Evolutionary conservation across 116 monocot genomes (phyloP).

Genomic region (Posidonia oceanica): DNA sequence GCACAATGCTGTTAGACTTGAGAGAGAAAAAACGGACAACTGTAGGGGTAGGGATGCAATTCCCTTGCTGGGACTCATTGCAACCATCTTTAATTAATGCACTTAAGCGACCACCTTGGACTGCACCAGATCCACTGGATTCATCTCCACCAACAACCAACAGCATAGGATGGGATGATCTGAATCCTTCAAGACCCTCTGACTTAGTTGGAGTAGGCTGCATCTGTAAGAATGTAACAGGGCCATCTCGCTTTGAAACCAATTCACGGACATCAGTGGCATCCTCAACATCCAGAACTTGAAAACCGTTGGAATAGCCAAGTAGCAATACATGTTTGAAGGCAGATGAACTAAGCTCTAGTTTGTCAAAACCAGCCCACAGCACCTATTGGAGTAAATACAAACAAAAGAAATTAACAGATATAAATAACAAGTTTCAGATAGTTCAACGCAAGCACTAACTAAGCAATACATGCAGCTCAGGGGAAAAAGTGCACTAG

Average conservation of each 20-base stretch:
- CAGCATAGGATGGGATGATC: slow-evolving; percentile 76
- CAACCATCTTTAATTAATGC: slow-evolving; percentile 57
- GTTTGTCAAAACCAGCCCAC: slow-evolving; percentile 87
- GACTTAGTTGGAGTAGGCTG: slow-evolving; percentile 56
- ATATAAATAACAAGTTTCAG: no score
- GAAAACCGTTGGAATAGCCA: slow-evolving; percentile 94
- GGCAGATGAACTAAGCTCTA: slow-evolving; percentile 53
- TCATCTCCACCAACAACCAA: slow-evolving; percentile 90
- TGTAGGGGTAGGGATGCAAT: slow-evolving; percentile 54
- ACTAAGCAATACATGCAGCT: no score
- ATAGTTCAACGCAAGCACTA: no score
- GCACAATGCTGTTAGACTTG: slow-evolving; percentile 75
- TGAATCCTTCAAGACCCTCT: slow-evolving; percentile 59
- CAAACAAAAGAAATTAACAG: neutral
- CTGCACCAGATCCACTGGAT: slow-evolving; percentile 67
- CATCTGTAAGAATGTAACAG: slow-evolving; percentile 94
- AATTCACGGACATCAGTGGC: slow-evolving; percentile 83
- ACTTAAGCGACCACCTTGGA: slow-evolving; percentile 82
- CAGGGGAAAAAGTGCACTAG: no score
- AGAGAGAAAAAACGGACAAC: slow-evolving; percentile 94
- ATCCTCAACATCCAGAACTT: slow-evolving; percentile 98
- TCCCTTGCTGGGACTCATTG: slow-evolving; percentile 39
- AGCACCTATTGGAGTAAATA: slow-evolving; percentile 41
- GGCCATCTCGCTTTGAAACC: slow-evolving; percentile 93
- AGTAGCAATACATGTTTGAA: slow-evolving; percentile 77